Conservation (phyloP, 2,329 filamentous ascomycete genomes). For the Colletotrichum tofieldiae region DNA sequence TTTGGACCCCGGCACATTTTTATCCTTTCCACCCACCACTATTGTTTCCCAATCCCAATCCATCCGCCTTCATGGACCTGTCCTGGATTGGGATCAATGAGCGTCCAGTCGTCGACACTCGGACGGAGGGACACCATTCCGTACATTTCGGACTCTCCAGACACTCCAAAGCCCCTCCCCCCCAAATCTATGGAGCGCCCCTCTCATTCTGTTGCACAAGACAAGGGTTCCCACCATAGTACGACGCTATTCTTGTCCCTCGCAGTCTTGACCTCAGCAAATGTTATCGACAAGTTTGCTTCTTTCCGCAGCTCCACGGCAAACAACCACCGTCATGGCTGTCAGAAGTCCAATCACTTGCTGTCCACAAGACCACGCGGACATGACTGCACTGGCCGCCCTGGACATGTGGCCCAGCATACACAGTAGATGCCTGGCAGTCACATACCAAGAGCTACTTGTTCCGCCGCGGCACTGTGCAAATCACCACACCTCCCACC, state of each 20-base stretch:
- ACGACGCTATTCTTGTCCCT: conserved; percentile 28
- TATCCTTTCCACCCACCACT: conserved; percentile 1
- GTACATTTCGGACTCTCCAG: not conserved
- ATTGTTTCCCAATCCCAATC: not conserved
- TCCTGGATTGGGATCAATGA: not conserved
- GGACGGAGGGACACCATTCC: conserved; percentile 1
- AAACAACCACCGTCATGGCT: conserved; percentile 19
- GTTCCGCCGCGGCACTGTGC: conserved; percentile 4
- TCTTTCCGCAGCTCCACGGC: conserved; percentile 2
- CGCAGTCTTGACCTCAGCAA: not conserved
- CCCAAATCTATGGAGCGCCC: not conserved
- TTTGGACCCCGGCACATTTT: conserved; percentile 5
- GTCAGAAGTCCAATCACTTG: conserved; percentile 12
- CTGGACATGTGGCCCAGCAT: conserved; percentile 5
- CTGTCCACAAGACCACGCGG: conserved; percentile 24
- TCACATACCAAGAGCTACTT: conserved; percentile 18
- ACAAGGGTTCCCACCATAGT: conserved; percentile 23
- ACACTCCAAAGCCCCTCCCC: not conserved
- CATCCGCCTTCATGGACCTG: not conserved
- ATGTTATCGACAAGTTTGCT: conserved; percentile 29
- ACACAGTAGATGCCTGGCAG: not conserved
- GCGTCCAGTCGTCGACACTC: not conserved
- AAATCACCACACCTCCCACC: conserved; percentile 22
- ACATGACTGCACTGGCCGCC: conserved; percentile 18
- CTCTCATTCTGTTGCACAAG: conserved; percentile 25